phyloP scores from a whole-genome alignment of 805 yeast genomes.

The Groenewaldozyma salmanticensis region DNA sequence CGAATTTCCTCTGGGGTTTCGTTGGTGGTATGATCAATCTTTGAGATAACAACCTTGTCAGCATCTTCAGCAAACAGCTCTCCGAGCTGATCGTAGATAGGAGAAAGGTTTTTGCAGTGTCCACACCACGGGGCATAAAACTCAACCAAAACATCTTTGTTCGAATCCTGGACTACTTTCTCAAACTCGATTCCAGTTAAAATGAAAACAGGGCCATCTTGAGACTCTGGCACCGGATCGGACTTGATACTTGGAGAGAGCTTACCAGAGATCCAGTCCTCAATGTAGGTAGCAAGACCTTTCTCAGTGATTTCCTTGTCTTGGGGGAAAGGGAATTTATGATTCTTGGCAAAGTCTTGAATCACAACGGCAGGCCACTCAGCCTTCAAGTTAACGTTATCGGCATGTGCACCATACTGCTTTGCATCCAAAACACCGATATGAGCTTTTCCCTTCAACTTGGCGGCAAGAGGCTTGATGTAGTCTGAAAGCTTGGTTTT shows the following conservation, averaged over 20 bases:
- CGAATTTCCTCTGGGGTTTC: conserved; percentile 75
- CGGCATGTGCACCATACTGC: conserved; percentile 77
- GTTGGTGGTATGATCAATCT: conserved; percentile 82
- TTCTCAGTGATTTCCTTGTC: conserved; percentile 38
- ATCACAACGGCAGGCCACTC: conserved; percentile 86
- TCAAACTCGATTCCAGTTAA: conserved; percentile 82
- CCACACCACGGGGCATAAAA: conserved; percentile 99
- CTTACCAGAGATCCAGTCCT: conserved; percentile 52
- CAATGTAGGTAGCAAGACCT: conserved; percentile 52
- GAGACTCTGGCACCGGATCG: conserved; percentile 75
- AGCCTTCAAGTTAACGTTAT: conserved; percentile 71
- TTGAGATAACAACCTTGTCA: conserved; percentile 62
- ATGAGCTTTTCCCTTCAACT: conserved; percentile 69
- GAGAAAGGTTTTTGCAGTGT: conserved; percentile 82
- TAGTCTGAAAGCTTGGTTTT: conserved; percentile 43
- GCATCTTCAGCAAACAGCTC: conserved; percentile 42
- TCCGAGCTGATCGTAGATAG: conserved; percentile 80
- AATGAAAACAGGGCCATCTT: conserved; percentile 58
- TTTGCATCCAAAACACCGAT: conserved; percentile 83
- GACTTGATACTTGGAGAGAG: conserved; percentile 69
- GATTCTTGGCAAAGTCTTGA: conserved; percentile 58
- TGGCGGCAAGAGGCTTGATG: conserved; percentile 58
- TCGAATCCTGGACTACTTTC: conserved; percentile 49
- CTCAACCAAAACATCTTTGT: conserved; percentile 68
- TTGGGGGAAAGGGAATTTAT: conserved; percentile 74